Evolutionary conservation across 306 rosid species (phyloP).

Genomic region (Cicer bijugum): DNA sequence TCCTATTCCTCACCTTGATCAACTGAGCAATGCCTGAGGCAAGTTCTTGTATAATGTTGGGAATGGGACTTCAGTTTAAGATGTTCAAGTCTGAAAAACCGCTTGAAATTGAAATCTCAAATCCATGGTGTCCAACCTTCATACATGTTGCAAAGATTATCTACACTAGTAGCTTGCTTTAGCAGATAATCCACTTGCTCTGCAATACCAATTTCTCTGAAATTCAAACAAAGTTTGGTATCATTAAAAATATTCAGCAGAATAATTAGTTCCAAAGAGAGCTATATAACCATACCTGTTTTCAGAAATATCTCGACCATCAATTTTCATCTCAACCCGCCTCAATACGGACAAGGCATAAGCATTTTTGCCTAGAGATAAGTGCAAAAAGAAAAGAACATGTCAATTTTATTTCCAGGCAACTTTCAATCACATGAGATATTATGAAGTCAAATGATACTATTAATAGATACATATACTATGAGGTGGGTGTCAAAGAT

Average conservation of each 20-base stretch:
- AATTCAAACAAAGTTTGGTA: conserved; percentile 48
- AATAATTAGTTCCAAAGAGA: conserved; percentile 42
- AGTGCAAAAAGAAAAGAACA: conserved; percentile 32
- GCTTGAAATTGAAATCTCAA: conserved; percentile 62
- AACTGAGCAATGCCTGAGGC: conserved; percentile 40
- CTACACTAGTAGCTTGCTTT: conserved; percentile 91
- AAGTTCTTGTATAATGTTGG: conserved; percentile 36
- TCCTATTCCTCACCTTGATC: conserved; percentile 33
- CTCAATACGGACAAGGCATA: conserved; percentile 81
- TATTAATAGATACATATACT: conserved; percentile 12
- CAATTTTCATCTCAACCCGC: conserved; percentile 90
- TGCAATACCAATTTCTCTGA: conserved; percentile 71
- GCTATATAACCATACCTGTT: conserved; percentile 62
- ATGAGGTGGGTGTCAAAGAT: conserved; percentile 1
- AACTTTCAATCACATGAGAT: conserved; percentile 25
- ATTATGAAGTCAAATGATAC: conserved; percentile 12
- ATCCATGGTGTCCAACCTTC: conserved; percentile 99
- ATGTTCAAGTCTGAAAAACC: conserved; percentile 44
- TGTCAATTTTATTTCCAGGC: conserved; percentile 40
- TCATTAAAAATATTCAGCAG: conserved; percentile 36
- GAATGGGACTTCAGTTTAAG: conserved; percentile 33
- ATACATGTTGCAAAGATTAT: conserved; percentile 95
- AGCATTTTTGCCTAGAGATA: conserved; percentile 72
- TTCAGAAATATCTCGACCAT: conserved; percentile 75
- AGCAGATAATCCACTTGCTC: conserved; percentile 95